A percentile compares a stretch with the other conserved stretches of the same genome.
phyloP scores from a whole-genome alignment of 768 basidiomycete genomes.

The Naganishia kalamii region DNA sequence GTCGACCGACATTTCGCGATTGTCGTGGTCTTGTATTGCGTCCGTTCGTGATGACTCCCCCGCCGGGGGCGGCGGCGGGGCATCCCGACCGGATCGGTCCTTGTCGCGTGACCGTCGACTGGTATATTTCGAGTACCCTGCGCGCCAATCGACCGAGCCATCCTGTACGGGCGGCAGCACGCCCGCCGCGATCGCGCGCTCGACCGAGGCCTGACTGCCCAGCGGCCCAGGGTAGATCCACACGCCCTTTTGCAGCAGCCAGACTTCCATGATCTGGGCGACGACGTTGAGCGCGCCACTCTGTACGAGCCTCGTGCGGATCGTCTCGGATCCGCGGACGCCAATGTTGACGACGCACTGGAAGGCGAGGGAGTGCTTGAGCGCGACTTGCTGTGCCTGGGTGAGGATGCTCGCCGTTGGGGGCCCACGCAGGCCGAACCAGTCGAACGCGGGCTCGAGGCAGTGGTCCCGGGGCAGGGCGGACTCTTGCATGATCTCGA shows the following conservation, averaged over 20 bases:
- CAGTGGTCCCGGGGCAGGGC: conserved; percentile 31
- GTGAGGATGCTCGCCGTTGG: conserved; percentile 44
- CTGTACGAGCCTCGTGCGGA: conserved; percentile 85
- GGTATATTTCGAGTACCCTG: background rate
- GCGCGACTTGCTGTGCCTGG: conserved; percentile 38
- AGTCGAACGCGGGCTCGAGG: conserved; percentile 26
- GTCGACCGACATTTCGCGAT: background rate
- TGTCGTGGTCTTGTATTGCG: background rate
- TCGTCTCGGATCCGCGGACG: conserved; percentile 85
- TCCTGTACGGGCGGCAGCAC: conserved; percentile 9
- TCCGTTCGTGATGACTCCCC: background rate
- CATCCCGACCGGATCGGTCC: background rate
- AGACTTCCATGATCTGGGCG: conserved; percentile 85
- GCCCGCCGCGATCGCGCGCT: conserved; percentile 23
- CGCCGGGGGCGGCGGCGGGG: background rate
- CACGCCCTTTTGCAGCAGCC: conserved; percentile 81
- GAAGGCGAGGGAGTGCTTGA: conserved; percentile 71
- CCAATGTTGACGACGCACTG: conserved; percentile 97
- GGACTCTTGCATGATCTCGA: conserved; percentile 74
- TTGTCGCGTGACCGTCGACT: conserved; percentile 13
- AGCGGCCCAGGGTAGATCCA: conserved; percentile 73
- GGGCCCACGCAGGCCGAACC: conserved; percentile 45
- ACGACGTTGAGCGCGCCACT: conserved; percentile 90
- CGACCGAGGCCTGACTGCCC: conserved; percentile 52
- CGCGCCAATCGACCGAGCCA: conserved; percentile 12